phyloP scores from a whole-genome alignment of 306 rosid species.

The Oxytropis ochrocephala region DNA sequence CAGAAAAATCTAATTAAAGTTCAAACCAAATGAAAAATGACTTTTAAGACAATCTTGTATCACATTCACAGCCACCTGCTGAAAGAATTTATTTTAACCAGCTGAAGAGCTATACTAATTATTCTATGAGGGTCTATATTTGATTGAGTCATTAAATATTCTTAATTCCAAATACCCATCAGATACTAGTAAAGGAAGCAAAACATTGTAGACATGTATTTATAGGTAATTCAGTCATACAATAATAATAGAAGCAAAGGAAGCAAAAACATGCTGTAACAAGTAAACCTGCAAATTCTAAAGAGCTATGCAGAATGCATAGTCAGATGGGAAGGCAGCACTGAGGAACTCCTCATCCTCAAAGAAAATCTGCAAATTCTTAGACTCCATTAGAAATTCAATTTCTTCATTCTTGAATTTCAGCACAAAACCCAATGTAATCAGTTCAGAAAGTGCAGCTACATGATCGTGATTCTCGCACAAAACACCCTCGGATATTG shows the following conservation, averaged over 20 bases:
- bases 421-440: constrained; percentile 43
- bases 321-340: constrained; percentile 28
- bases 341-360: constrained; percentile 58
- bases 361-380: constrained; percentile 46
- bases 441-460: constrained; percentile 41
- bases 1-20: too few relatives aligned
- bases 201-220: background rate
- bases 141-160: too few relatives aligned
- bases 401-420: constrained; percentile 47
- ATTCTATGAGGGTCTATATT: too few relatives aligned
- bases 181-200: background rate
- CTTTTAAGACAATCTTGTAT: too few relatives aligned
- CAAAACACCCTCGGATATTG: constrained; percentile 44
- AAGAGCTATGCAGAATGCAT: background rate
- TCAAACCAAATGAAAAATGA: too few relatives aligned
- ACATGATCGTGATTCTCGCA: constrained; percentile 47
- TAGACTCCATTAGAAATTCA: constrained; percentile 52
- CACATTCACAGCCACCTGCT: too few relatives aligned
- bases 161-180: too few relatives aligned
- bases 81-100: too few relatives aligned
- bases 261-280: background rate
- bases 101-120: too few relatives aligned
- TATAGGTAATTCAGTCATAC: background rate
- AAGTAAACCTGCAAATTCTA: background rate
- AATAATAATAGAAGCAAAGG: background rate